Evolutionary conservation across 371 early-diverging fungal genomes (phyloP).

Genomic region (Entomophthora muscae): DNA sequence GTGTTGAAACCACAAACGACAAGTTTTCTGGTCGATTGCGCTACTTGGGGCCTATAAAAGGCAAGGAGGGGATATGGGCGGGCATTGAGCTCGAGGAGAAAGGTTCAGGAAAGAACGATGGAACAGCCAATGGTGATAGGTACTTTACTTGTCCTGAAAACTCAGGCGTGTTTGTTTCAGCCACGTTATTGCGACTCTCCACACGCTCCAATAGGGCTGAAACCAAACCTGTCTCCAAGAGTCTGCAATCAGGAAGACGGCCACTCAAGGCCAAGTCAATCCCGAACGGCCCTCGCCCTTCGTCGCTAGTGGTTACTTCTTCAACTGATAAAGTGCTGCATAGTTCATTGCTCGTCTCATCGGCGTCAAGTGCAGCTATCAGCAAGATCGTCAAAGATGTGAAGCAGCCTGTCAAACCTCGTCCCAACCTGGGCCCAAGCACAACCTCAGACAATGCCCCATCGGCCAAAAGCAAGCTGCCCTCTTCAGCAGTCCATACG

Average conservation of each 20-base stretch:
- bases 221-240: neutral
- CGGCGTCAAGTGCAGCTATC: too few species aligned
- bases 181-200: constrained; percentile 12
- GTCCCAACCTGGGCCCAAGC: neutral
- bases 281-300: neutral
- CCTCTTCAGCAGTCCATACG: neutral
- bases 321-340: neutral
- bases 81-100: constrained; percentile 54
- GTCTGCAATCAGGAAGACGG: neutral
- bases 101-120: constrained; percentile 69
- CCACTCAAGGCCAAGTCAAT: neutral
- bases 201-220: neutral
- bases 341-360: neutral
- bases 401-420: neutral
- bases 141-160: constrained; percentile 52
- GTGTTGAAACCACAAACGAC: neutral
- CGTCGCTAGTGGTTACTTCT: neutral
- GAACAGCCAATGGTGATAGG: constrained; percentile 39
- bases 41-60: constrained; percentile 46
- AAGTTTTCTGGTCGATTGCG: constrained; percentile 39
- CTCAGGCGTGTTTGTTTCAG: constrained; percentile 47
- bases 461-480: neutral
- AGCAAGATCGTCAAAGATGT: too few species aligned
- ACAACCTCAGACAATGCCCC: neutral
- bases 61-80: constrained; percentile 58